These are phyloP conservation scores for Russula emetica DNA, from an alignment of 768 basidiomycete genomes.

Conservation along the genomic window DNA sequence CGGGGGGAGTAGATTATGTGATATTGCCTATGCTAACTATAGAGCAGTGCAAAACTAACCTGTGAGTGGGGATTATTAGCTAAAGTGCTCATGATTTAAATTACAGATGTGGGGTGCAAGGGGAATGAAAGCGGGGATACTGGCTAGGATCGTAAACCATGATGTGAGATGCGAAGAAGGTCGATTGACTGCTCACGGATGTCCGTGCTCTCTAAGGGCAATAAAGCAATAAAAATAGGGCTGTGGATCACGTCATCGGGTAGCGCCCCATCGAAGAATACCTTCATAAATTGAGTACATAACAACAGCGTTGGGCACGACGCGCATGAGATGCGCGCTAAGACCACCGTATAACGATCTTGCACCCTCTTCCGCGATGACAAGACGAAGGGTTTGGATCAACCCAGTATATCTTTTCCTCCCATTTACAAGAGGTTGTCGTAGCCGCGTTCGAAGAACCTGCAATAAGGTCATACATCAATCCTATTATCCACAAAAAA, in stretches of 20 bases:
- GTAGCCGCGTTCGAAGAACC: conserved; percentile 88
- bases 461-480: conserved; percentile 31
- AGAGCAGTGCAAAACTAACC: conserved; percentile 6
- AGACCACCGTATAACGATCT: conserved; percentile 86
- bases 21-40: conserved; percentile 11
- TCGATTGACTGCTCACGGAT: conserved; percentile 1
- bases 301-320: conserved; percentile 94
- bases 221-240: conserved; percentile 12
- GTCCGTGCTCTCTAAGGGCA: conserved; percentile 10
- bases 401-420: conserved; percentile 83
- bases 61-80: conserved; percentile 14
- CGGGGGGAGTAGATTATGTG: conserved; percentile 7
- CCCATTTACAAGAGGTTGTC: conserved; percentile 80
- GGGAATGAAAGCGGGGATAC: background rate
- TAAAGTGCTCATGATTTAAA: background rate
- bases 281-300: conserved; percentile 97
- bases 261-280: conserved; percentile 54
- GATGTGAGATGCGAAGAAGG: background rate
- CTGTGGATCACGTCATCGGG: conserved; percentile 7
- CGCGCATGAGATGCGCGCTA: conserved; percentile 91
- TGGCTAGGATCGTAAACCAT: background rate
- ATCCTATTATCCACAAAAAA: background rate
- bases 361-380: conserved; percentile 87
- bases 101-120: conserved; percentile 16
- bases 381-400: conserved; percentile 73